Evolutionary conservation across 2,329 filamentous ascomycete genomes (phyloP).

Genomic region (Coniella vitis): DNA sequence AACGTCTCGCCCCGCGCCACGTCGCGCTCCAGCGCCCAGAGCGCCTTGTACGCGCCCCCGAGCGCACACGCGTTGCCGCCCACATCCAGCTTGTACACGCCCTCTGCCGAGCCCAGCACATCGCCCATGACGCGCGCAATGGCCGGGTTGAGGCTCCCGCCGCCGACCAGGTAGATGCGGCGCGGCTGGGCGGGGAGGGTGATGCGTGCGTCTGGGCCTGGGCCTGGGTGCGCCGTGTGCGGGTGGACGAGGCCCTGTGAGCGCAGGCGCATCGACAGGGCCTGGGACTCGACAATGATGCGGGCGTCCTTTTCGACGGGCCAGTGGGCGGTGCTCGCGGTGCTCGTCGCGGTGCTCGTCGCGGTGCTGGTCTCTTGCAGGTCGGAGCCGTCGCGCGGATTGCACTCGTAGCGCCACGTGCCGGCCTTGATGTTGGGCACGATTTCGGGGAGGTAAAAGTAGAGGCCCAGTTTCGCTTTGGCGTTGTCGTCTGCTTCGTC

Average conservation of each 20-base stretch:
- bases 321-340: too few relatives aligned
- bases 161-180: conserved; percentile 89
- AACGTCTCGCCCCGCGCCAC: conserved; percentile 61
- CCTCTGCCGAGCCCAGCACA: conserved; percentile 81
- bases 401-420: conserved; percentile 72
- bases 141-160: conserved; percentile 81
- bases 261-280: conserved; percentile 82
- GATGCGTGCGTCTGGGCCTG: conserved; percentile 14
- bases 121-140: conserved; percentile 81
- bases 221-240: conserved; percentile 24
- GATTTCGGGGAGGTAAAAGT: conserved; percentile 91
- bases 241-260: conserved; percentile 66
- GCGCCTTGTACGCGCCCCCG: conserved; percentile 90
- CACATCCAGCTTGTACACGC: conserved; percentile 88
- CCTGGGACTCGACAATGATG: conserved; percentile 88
- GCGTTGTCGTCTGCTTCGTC: conserved; percentile 36
- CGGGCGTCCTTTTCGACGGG: conserved; percentile 67
- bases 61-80: conserved; percentile 92
- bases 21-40: conserved; percentile 76
- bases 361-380: conserved; percentile 30
- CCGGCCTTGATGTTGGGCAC: conserved; percentile 84
- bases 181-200: conserved; percentile 82
- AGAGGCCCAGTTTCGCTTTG: conserved; percentile 80
- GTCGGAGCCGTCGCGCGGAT: conserved; percentile 45
- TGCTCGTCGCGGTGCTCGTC: too few relatives aligned